Conservation (phyloP, 306 rosid genomes). For the Coriaria nepalensis region DNA sequence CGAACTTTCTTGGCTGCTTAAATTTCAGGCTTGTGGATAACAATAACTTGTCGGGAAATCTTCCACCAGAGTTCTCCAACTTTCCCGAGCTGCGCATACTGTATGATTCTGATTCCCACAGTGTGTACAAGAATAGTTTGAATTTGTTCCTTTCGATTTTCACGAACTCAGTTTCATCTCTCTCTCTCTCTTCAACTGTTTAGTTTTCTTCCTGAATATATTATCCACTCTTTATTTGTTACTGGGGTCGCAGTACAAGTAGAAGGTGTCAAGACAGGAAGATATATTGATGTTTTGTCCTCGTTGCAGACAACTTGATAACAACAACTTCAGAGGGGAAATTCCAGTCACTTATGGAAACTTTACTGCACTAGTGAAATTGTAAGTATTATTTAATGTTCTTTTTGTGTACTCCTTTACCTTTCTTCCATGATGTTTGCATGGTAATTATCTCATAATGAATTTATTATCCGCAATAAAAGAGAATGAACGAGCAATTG, state of each 20-base stretch:
- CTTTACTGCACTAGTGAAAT: slow-evolving; percentile 44
- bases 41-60: slow-evolving; percentile 30
- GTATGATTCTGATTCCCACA: slow-evolving; percentile 15
- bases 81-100: slow-evolving; percentile 15
- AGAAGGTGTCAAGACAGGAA: too few relatives aligned
- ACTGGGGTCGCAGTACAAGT: too few relatives aligned
- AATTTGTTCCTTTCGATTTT: background rate
- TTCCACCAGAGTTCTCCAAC: slow-evolving; percentile 29
- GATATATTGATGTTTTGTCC: slow-evolving; percentile 10
- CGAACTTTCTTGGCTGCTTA: background rate
- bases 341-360: slow-evolving; percentile 56
- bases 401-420: slow-evolving; percentile 1
- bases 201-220: background rate
- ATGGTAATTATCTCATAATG: too few relatives aligned
- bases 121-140: background rate
- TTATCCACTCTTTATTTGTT: too few relatives aligned
- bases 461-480: too few relatives aligned
- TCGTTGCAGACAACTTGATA: slow-evolving; percentile 79
- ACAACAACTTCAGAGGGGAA: slow-evolving; percentile 59
- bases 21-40: slow-evolving; percentile 35
- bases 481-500: too few relatives aligned
- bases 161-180: background rate
- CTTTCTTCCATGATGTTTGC: background rate
- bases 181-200: background rate
- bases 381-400: slow-evolving; percentile 39